These are phyloP conservation scores for Glycine tomentella DNA, from an alignment of 306 rosid genomes.

Conservation along the genomic window DNA sequence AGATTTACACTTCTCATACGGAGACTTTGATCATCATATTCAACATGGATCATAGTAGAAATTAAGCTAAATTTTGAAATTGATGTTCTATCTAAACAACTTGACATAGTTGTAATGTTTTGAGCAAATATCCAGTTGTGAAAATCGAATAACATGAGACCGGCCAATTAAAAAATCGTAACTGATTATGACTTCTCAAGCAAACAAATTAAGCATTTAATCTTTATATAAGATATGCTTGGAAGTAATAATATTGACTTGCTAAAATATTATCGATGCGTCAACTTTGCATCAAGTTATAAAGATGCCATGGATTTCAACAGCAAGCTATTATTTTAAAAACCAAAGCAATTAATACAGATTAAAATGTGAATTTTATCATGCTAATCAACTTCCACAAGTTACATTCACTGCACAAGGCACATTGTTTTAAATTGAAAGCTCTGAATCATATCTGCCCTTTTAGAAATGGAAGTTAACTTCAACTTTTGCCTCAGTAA, in stretches of 20 bases:
- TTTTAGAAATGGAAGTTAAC: constrained; percentile 87
- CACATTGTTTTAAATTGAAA: constrained; percentile 42
- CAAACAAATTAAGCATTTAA: constrained; percentile 11
- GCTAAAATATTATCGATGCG: constrained; percentile 16
- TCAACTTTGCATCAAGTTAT: constrained; percentile 18
- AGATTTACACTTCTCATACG: too few species aligned
- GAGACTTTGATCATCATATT: too few species aligned
- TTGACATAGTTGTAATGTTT: too few species aligned
- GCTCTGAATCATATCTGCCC: constrained; percentile 82
- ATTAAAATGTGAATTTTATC: constrained; percentile 17
- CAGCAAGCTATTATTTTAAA: constrained; percentile 26
- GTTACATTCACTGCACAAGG: constrained; percentile 39
- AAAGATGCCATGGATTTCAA: constrained; percentile 8
- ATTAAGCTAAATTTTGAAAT: too few species aligned
- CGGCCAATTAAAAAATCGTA: too few species aligned
- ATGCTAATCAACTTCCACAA: constrained; percentile 29
- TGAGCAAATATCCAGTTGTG: too few species aligned
- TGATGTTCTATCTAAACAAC: too few species aligned
- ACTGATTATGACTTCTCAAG: constrained; percentile 12
- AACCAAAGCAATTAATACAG: constrained; percentile 1
- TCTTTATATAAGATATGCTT: constrained; percentile 28
- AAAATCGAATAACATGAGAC: too few species aligned
- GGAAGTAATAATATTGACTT: not conserved
- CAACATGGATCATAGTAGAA: too few species aligned
- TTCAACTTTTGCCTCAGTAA: constrained; percentile 92